Conservation (phyloP, 2,329 filamentous ascomycete genomes). For the Apiospora marii region DNA sequence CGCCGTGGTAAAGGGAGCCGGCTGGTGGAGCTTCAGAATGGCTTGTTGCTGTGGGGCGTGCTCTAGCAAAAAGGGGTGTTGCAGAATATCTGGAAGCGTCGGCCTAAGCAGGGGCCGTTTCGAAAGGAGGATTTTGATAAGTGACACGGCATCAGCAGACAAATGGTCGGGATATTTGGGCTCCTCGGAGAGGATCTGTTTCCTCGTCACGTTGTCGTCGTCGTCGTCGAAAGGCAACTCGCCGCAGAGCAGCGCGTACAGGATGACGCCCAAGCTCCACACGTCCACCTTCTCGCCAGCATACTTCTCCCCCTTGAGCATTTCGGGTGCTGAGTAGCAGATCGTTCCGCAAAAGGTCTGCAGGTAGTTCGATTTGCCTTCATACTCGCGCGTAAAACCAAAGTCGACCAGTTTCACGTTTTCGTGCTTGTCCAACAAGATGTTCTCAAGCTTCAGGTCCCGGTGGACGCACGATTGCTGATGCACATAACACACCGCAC, state of each 20-base stretch:
- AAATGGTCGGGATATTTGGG: conserved; percentile 85
- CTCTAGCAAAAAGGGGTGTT: conserved; percentile 86
- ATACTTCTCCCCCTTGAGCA: conserved; percentile 98
- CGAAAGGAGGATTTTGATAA: conserved; percentile 84
- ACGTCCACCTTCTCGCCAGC: conserved; percentile 98
- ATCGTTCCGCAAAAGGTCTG: conserved; percentile 98
- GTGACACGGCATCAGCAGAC: conserved; percentile 76
- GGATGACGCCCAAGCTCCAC: conserved; percentile 87
- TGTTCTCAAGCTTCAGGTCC: conserved; percentile 96
- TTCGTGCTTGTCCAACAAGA: conserved; percentile 93
- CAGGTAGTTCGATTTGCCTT: conserved; percentile 91
- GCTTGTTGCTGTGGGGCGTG: conserved; percentile 88
- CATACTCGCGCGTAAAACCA: conserved; percentile 96
- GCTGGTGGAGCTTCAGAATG: conserved; percentile 83
- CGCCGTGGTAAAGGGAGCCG: conserved; percentile 82
- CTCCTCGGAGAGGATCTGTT: conserved; percentile 84
- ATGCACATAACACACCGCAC: conserved; percentile 94
- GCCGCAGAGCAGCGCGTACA: conserved; percentile 82
- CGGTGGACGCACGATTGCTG: conserved; percentile 95
- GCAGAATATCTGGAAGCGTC: conserved; percentile 82
- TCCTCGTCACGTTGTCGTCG: conserved; percentile 86
- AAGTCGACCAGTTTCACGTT: conserved; percentile 99
- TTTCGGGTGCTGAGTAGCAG: conserved; percentile 97
- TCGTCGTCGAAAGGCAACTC: conserved; percentile 97
- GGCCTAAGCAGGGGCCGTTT: conserved; percentile 89